Conservation (phyloP, 257 asterid species). For the Gynochthodes officinalis region DNA sequence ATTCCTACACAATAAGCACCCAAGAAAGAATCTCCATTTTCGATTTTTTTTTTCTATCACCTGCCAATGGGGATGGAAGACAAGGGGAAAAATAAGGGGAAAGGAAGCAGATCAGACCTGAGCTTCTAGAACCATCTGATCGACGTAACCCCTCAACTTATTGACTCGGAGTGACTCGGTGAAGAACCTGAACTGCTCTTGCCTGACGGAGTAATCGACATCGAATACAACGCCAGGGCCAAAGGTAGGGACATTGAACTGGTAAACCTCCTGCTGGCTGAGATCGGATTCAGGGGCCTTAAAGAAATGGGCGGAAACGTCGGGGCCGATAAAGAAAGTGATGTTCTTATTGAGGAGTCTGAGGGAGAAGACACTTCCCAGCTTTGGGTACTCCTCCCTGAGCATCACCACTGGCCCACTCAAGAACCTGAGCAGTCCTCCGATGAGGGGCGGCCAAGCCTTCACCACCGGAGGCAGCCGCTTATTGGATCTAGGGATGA, state of each 20-base stretch:
- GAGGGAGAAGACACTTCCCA: slow-evolving; percentile 87
- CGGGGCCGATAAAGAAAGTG: slow-evolving; percentile 89
- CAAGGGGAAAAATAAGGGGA: too few relatives aligned
- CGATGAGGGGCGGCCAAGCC: slow-evolving; percentile 62
- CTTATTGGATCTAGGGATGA: slow-evolving; percentile 69
- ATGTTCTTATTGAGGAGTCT: slow-evolving; percentile 63
- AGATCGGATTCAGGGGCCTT: slow-evolving; percentile 94
- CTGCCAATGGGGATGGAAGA: too few relatives aligned
- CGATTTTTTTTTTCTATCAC: too few relatives aligned
- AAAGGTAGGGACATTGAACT: slow-evolving; percentile 89
- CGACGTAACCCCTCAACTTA: slow-evolving; percentile 82
- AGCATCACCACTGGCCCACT: slow-evolving; percentile 86
- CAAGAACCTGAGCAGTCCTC: slow-evolving; percentile 70
- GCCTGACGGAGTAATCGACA: slow-evolving; percentile 79
- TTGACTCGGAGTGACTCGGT: slow-evolving; percentile 85
- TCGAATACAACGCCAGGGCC: slow-evolving; percentile 98
- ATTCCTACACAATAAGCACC: too few relatives aligned
- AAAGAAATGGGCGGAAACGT: slow-evolving; percentile 93
- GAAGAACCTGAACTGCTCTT: slow-evolving; percentile 94
- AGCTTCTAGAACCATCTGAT: slow-evolving; percentile 82
- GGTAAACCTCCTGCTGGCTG: slow-evolving; percentile 93
- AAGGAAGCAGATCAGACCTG: slow-evolving; percentile 40
- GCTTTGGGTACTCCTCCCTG: slow-evolving; percentile 83
- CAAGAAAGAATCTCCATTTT: too few relatives aligned
- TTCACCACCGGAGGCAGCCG: slow-evolving; percentile 66